Evolutionary conservation across 257 asterid genomes (phyloP).

Genomic region (Solanum bukasovii): DNA sequence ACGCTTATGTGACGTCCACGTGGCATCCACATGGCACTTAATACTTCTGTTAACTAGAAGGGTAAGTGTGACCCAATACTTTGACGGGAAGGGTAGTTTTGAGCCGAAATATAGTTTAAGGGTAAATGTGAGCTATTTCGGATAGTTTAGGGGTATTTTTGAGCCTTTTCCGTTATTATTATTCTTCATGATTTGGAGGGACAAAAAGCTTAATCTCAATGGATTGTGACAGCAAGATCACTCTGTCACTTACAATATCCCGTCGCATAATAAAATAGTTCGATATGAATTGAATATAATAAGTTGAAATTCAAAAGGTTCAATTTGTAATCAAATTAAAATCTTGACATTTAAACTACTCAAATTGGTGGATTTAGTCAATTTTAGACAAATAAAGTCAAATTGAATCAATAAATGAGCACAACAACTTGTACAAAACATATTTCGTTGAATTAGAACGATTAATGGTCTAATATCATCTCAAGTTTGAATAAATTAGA

Average conservation of each 20-base stretch:
- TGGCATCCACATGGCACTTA: too few species aligned
- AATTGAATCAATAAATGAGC: neutral
- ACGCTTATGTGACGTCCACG: too few species aligned
- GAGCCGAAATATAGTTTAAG: too few species aligned
- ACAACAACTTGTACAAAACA: neutral
- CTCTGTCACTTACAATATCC: too few species aligned
- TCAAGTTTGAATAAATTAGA: neutral
- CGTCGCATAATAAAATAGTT: neutral
- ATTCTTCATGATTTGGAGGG: too few species aligned
- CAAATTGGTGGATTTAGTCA: neutral
- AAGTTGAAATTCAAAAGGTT: neutral
- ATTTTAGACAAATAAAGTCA: neutral
- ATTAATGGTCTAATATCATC: neutral
- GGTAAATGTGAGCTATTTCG: too few species aligned
- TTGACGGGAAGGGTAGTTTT: too few species aligned
- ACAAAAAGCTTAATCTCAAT: neutral
- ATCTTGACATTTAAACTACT: neutral
- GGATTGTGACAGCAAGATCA: fast-evolving
- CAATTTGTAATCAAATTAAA: neutral
- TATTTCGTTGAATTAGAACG: neutral
- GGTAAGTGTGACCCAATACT: too few species aligned
- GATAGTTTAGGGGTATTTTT: too few species aligned
- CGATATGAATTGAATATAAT: neutral
- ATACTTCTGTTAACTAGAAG: too few species aligned
- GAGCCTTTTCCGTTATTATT: too few species aligned